These are phyloP conservation scores for Paraphaeosphaeria minitans DNA, from an alignment of 2,329 filamentous ascomycete genomes.

Conservation along the genomic window DNA sequence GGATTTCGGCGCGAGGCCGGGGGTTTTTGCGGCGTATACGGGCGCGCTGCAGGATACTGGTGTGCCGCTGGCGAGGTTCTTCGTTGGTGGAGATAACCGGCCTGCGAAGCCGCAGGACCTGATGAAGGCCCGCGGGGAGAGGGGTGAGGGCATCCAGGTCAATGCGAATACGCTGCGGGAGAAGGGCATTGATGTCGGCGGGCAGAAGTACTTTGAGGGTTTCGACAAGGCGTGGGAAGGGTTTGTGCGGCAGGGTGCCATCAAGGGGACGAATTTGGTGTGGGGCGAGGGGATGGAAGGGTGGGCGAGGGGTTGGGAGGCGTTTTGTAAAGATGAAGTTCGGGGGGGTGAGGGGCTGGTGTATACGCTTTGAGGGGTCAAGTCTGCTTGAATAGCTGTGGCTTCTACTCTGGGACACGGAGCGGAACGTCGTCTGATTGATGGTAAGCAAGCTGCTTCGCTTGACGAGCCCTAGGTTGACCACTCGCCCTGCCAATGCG, in stretches of 20 bases:
- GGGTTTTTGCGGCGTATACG: constrained; percentile 18
- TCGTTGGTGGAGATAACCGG: constrained; percentile 25
- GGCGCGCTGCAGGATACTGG: constrained; percentile 5
- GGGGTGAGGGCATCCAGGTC: constrained; percentile 14
- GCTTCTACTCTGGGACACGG: no score
- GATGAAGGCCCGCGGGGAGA: constrained; percentile 1
- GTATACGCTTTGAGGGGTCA: constrained; percentile 13
- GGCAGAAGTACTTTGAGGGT: constrained; percentile 23
- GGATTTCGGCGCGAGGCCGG: constrained; percentile 29
- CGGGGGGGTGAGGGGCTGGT: constrained; percentile 24
- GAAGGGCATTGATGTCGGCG: constrained; percentile 27
- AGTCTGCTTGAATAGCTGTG: no score
- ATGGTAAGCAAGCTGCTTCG: no score
- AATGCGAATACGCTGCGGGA: constrained; percentile 29
- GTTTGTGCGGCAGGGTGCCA: constrained; percentile 22
- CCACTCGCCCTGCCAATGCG: no score
- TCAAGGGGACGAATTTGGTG: constrained; percentile 20
- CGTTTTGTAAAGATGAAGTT: constrained; percentile 28
- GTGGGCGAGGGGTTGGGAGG: constrained; percentile 31
- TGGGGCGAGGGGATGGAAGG: constrained; percentile 30
- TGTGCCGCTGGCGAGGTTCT: constrained; percentile 18
- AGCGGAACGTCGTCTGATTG: no score
- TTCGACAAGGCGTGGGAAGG: constrained; percentile 20
- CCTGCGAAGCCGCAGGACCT: constrained; percentile 15
- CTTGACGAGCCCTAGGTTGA: no score